Evolutionary conservation across 495 filamentous ascomycete species (phyloP), one percentile per base, ranked within the genome.

Genomic region (Pyrenula aspistea): DNA sequence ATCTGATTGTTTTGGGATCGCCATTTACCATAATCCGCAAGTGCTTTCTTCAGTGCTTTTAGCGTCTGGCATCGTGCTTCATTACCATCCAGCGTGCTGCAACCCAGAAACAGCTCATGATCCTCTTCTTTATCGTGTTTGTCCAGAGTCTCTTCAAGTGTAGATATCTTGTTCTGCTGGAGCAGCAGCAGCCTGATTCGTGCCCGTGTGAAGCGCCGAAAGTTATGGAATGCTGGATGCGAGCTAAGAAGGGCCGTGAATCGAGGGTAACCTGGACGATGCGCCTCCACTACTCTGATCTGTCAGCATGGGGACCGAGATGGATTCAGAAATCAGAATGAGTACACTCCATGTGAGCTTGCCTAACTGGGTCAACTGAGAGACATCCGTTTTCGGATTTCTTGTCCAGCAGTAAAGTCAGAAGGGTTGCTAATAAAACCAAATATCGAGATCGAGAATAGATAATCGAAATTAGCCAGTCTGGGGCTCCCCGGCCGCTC

Each of bases 91-190:
- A 23, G 25, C 2, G 69, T 65, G 47, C 60, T 59, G 15, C 49
- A 65, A 15, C 66, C 69, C 19, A 71, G 63, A 56, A 66, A 70
- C 1, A 71, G 48, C 0, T 50, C 59, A 15, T 56, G 53, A 2
- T 24, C 47, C 52, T 72, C 68, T 12, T 63, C 55, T n/a, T 55
- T 49, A 56, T 73, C 71, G 15, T 68, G 59, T 23, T 63, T 20
- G 2, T 72, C 63, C 1, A 72, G 60, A 25, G 58, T 22, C 56
- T 63, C 11, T 52, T 73, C 71, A 0, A 72, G 67, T 10, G 62
- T 2, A 2, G 62, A 63, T 2, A 72, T 22, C 31, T 58, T 54
- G 51, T 72, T 69, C 55, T 73, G 69, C 25, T 65, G 63, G 20
- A 57, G 20, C 1, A 63, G 59, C 20, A 65, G 52, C 22, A 65